phyloP scores from a whole-genome alignment of 1,284 basidiomycete species.

The Papiliotrema flavescens region DNA sequence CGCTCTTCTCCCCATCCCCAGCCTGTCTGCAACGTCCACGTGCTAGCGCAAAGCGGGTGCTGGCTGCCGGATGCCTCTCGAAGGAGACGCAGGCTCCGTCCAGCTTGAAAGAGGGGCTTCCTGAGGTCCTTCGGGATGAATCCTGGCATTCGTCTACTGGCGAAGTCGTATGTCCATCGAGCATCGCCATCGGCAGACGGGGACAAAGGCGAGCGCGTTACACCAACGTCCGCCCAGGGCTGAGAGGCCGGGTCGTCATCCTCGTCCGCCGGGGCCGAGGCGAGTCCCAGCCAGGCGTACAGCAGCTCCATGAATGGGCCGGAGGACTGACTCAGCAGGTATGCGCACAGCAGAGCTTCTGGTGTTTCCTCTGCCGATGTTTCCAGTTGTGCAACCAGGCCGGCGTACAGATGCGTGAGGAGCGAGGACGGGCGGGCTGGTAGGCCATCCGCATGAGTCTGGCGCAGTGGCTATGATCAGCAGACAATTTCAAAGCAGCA shows the following conservation, averaged over 20 bases:
- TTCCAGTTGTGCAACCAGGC: constrained; percentile 27
- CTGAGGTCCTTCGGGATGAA: constrained; percentile 35
- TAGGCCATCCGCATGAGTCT: constrained; percentile 6
- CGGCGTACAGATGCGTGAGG: constrained; percentile 34
- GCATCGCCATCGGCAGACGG: neutral
- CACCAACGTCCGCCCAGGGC: constrained; percentile 44
- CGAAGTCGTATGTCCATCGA: constrained; percentile 35
- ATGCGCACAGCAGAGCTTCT: constrained; percentile 27
- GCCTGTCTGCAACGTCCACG: constrained; percentile 24
- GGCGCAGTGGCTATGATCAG: neutral
- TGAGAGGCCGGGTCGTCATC: constrained; percentile 25
- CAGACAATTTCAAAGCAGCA: neutral
- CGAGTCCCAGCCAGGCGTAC: constrained; percentile 41
- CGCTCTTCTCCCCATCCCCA: constrained; percentile 32
- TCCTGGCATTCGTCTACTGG: constrained; percentile 31
- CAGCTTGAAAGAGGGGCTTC: constrained; percentile 42
- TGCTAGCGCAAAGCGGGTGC: constrained; percentile 34
- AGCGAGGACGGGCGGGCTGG: constrained; percentile 33
- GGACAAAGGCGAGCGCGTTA: constrained; percentile 17
- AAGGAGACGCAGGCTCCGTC: constrained; percentile 35
- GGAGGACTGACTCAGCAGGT: constrained; percentile 29
- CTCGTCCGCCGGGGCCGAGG: constrained; percentile 21
- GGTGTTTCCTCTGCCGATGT: constrained; percentile 13
- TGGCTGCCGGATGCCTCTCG: constrained; percentile 31
- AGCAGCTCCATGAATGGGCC: constrained; percentile 31